These are phyloP conservation scores for Solanum arcanum DNA, from an alignment of 257 asterid genomes.

Conservation along the genomic window DNA sequence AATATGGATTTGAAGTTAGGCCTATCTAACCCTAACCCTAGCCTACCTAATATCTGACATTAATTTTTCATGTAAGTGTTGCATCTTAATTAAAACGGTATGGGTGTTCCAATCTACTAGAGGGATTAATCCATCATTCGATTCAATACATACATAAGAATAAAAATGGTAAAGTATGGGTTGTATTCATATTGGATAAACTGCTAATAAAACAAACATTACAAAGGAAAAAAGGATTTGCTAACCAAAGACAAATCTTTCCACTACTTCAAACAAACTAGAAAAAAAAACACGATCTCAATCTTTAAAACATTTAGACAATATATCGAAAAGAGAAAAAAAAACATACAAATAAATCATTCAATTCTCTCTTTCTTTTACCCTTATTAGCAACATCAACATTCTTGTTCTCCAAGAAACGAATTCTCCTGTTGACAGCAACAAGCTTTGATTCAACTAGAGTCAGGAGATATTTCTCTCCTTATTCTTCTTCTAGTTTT, in stretches of 20 bases:
- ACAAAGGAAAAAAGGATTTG: background rate
- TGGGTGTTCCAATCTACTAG: background rate
- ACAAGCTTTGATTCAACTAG: background rate
- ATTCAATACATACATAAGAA: background rate
- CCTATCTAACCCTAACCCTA: background rate
- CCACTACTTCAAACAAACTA: background rate
- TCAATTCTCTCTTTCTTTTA: background rate
- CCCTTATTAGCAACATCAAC: background rate
- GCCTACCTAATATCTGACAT: background rate
- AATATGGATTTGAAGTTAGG: no score
- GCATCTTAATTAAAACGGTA: background rate
- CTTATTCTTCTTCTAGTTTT: background rate
- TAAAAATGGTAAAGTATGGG: background rate
- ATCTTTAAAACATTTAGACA: background rate
- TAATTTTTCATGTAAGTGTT: background rate
- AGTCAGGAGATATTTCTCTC: background rate
- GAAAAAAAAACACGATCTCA: background rate
- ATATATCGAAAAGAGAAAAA: background rate
- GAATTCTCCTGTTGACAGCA: background rate
- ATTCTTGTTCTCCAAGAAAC: background rate
- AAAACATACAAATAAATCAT: background rate
- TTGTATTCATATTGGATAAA: background rate
- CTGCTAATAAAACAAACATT: background rate
- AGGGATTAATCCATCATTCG: background rate
- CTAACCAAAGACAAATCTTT: background rate